Conservation (phyloP, 306 rosid species). For the Prunus fruticosa region DNA sequence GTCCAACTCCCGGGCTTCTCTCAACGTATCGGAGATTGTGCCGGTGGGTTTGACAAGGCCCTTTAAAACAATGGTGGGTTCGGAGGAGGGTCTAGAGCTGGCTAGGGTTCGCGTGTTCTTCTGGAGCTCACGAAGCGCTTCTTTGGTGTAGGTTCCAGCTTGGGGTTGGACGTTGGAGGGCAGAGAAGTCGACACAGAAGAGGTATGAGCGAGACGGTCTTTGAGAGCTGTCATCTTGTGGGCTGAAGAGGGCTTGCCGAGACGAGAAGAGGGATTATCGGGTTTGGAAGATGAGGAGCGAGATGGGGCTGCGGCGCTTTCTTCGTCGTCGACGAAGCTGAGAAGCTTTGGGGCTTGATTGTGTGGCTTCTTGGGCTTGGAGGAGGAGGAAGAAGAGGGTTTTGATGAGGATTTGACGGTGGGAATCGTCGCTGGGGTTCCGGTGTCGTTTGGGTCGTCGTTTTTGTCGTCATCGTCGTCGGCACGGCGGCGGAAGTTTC, state of each 20-base stretch:
- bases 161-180: slow-evolving; percentile 86
- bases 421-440: slow-evolving; percentile 22
- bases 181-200: slow-evolving; percentile 34
- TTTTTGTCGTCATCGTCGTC: slow-evolving; percentile 40
- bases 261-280: slow-evolving; percentile 45
- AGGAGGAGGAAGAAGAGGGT: slow-evolving; percentile 26
- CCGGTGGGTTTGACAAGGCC: slow-evolving; percentile 65
- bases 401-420: slow-evolving; percentile 33
- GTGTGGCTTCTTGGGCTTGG: slow-evolving; percentile 60
- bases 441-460: slow-evolving; percentile 27
- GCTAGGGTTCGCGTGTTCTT: slow-evolving; percentile 88
- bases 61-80: slow-evolving; percentile 63
- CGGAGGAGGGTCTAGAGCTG: slow-evolving; percentile 52
- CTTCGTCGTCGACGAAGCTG: slow-evolving; percentile 86
- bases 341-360: slow-evolving; percentile 66
- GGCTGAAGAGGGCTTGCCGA: slow-evolving; percentile 50
- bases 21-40: slow-evolving; percentile 21
- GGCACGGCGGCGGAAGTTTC: slow-evolving; percentile 86
- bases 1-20: slow-evolving; percentile 30
- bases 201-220: slow-evolving; percentile 59
- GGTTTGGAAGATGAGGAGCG: slow-evolving; percentile 38
- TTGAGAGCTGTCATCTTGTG: slow-evolving; percentile 62
- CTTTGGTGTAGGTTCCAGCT: slow-evolving; percentile 86
- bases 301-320: slow-evolving; percentile 35
- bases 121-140: slow-evolving; percentile 89